Base-by-base conservation (phyloP, 805 yeast genomes). In the Zygosaccharomyces bisporus region DNA sequence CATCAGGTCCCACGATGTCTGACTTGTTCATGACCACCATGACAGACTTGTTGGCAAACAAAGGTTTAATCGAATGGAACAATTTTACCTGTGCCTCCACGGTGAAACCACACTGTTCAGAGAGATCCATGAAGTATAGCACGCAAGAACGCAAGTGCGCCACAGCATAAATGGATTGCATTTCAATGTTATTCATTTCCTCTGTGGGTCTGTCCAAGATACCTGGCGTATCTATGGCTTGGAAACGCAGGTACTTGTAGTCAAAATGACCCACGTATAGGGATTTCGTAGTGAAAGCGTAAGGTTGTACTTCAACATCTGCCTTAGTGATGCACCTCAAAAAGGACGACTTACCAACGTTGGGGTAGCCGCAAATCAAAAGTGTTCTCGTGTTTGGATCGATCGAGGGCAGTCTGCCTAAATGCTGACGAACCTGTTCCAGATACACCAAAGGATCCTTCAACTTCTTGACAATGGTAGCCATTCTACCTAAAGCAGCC, bases 401-500 rank as follows among this genome's bases (percentile, higher is more conserved):
- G 66, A 93, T 93, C 55, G 91, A 79, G 49, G 99, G 99, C 59
- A 93, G 76, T 79, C 99, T 89, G 60, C 98, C 96, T 73, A 93
- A 78, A 73, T 93, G 99, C 74, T 93, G 99, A 74, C 99, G 84
- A 46, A 93, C 99, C 73, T 93, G 98, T 73, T 93, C 99, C 66
- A 93, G 74, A 72, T 93, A 93, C 39, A 80, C 77, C 49, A 93
- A 75, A 16, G 99, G 91, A 67, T 93, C 99, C 71, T 91, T 93
- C 64, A 93, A 77, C 57, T 95, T 88, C 76, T 93, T 93, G 61
- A 83, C 83, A 60, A 93, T 89, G 27, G 99, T 93, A 44, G 99
- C 99, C 99, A 93, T 93, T 72, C 99, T 86, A 76, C 99, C 99
- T 59, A 93, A 73, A 24, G 98, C 99, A 56, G 99, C 99, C 64